Evolutionary conservation across 352 stramenopile species (phyloP).

Genomic region (Globisporangium megalacanthum): DNA sequence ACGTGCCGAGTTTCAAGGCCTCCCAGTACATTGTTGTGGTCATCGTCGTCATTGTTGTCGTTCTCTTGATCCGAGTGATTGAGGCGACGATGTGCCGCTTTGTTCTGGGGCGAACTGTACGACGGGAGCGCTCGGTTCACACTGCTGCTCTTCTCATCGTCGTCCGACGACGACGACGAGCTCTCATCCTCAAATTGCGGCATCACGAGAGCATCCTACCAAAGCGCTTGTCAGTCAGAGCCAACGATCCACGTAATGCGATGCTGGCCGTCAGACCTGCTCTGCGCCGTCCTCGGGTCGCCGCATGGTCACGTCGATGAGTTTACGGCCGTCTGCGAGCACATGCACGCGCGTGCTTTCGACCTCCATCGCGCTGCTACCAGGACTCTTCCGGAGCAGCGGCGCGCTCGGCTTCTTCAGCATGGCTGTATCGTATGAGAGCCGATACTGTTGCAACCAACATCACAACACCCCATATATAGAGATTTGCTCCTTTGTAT

Average conservation of each 20-base stretch:
- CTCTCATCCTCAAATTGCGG: slow-evolving; percentile 67
- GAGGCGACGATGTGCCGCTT: slow-evolving; percentile 7
- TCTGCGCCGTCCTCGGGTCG: slow-evolving; percentile 9
- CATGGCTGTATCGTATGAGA: not conserved
- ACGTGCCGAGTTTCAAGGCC: not conserved
- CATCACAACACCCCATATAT: no score
- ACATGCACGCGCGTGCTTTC: slow-evolving; percentile 39
- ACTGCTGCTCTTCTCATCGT: slow-evolving; percentile 11
- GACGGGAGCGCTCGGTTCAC: not conserved
- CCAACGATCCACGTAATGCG: not conserved
- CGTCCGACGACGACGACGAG: slow-evolving; percentile 29
- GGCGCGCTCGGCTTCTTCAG: slow-evolving; percentile 10
- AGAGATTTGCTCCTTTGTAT: no score
- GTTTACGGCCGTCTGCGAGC: slow-evolving; percentile 36
- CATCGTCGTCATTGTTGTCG: slow-evolving; percentile 21
- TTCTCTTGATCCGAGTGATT: not conserved
- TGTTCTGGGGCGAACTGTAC: slow-evolving; percentile 5
- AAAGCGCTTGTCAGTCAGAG: not conserved
- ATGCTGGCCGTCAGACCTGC: not conserved
- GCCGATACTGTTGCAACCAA: no score
- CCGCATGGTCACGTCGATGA: slow-evolving; percentile 52
- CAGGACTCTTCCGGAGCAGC: not conserved
- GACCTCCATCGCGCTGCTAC: slow-evolving; percentile 34
- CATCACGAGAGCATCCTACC: slow-evolving; percentile 39
- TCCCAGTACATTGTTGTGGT: slow-evolving; percentile 9